A percentile compares a stretch with the other conserved stretches of the same genome.
These are phyloP conservation scores for Sungouiella thailandica DNA, from an alignment of 805 yeast genomes.

Conservation along the genomic window DNA sequence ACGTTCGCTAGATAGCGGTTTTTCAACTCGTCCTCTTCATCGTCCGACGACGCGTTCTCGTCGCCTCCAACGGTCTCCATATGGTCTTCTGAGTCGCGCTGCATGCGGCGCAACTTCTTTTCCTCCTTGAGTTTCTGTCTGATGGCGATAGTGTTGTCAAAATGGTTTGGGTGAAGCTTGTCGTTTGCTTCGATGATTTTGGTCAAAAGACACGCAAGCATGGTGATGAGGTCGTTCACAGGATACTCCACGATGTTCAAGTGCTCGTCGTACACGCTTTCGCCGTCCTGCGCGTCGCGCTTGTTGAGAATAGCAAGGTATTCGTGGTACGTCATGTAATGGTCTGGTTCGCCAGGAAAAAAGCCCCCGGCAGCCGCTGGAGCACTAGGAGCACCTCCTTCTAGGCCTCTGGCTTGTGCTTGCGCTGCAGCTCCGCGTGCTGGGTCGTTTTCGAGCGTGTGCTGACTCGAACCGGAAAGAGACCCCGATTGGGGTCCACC, in stretches of 20 bases:
- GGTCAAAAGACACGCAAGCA: conserved; percentile 81
- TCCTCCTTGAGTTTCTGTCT: conserved; percentile 36
- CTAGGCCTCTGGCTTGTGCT: no score
- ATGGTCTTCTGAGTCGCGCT: conserved; percentile 14
- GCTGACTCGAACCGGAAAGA: background rate
- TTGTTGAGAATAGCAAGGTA: conserved; percentile 27
- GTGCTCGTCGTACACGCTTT: conserved; percentile 40
- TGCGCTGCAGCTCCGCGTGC: no score
- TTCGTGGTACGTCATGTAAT: conserved; percentile 40
- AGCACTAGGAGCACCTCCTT: background rate
- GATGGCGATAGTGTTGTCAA: conserved; percentile 41
- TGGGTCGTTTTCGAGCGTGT: no score
- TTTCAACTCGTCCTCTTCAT: conserved; percentile 39
- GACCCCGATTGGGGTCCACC: background rate
- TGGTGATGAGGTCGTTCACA: conserved; percentile 69
- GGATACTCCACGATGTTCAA: conserved; percentile 79
- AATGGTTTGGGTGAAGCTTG: conserved; percentile 65
- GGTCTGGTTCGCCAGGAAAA: conserved; percentile 28
- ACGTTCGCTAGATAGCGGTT: conserved; percentile 62
- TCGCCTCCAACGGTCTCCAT: conserved; percentile 11
- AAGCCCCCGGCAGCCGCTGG: background rate
- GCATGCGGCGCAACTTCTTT: conserved; percentile 22
- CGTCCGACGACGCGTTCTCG: conserved; percentile 19
- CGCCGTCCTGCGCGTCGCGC: conserved; percentile 9
- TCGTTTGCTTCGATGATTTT: conserved; percentile 91